These are phyloP conservation scores for Tulasnella sp. DNA, from an alignment of 768 basidiomycete species.

Conservation along the genomic window DNA sequence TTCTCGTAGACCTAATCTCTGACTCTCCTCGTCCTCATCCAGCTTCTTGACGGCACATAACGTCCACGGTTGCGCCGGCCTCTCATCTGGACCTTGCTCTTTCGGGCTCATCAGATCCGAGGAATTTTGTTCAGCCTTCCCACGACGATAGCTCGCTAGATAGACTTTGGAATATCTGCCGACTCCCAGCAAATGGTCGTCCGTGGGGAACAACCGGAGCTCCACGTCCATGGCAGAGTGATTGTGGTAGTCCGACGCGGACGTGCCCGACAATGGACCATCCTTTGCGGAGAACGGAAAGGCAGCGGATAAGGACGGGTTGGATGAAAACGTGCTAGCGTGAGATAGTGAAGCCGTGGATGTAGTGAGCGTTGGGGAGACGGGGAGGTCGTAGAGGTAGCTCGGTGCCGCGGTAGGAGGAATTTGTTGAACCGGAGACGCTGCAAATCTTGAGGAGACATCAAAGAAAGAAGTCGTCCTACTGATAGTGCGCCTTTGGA, in stretches of 20 bases:
- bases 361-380: not conserved
- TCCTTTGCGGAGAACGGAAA: not conserved
- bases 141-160: constrained; percentile 19
- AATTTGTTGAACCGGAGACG: constrained; percentile 1
- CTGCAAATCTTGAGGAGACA: not conserved
- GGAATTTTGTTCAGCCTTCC: constrained; percentile 3
- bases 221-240: too few relatives aligned
- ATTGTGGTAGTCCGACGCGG: not conserved
- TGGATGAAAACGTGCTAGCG: constrained; percentile 11
- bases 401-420: not conserved
- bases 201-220: constrained; percentile 2
- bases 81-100: too few relatives aligned
- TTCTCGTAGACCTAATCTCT: constrained; percentile 29
- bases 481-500: too few relatives aligned
- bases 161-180: constrained; percentile 23
- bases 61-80: constrained; percentile 21
- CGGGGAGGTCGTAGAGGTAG: not conserved
- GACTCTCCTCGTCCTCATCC: constrained; percentile 27
- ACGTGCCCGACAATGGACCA: not conserved
- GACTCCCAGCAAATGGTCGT: constrained; percentile 18
- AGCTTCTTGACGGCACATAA: constrained; percentile 32
- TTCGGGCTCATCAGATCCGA: not conserved
- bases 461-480: constrained; percentile 11
- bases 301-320: constrained; percentile 9
- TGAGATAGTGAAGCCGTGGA: constrained; percentile 11